Base-by-base conservation (phyloP, 345 rosid species). In the Cardamine resedifolia region DNA sequence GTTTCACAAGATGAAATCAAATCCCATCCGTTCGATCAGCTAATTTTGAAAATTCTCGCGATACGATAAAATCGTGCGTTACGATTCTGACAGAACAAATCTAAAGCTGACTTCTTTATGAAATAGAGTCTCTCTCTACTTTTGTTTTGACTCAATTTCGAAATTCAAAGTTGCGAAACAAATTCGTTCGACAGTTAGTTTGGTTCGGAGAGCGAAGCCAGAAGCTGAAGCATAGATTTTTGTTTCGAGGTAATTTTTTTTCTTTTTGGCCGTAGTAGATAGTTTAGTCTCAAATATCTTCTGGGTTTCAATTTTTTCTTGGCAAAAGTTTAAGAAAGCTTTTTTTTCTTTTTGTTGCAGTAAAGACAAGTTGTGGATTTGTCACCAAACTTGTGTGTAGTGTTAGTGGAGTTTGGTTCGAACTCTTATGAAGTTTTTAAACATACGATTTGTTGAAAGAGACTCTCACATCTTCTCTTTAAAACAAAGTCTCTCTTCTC, bases 381-480 rank as follows among this genome's bases (percentile, higher is more conserved):
- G 16, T 72, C 72, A 72, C 80, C 80, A 70, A 77, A 71, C 76
- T 76, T 77, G 53, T 74, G 43, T 34, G 68, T 57, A 64, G 50
- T 24, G 7, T 66, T 58, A 80, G 83, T 85, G 93, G 84, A 75
- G 87, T 82, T 82, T 30, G 82, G 70, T 80, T 69, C 60, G 41
- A 68, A 56, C 65, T 71, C 58, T 69, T 71, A 67, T 64, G 77
- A 73, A 79, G 50, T 70, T 83, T 85, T 85, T 78, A 64, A 80
- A 64, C 83, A 62, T 76, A 81, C 86, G 83, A 82, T 84, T 86
- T 38, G 91, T 80, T 68, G 92, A 90, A 66, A 73, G 87, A 64
- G 95, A 88, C 92, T 79, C 92, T 79, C 52, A 15, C 79, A 74
- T 72, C 97, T 81, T 94, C 88, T 86, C 96, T 90, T 90, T 84